These are phyloP conservation scores for Sclerotinia trifoliorum DNA, from an alignment of 2,329 filamentous ascomycete species.

Conservation along the genomic window DNA sequence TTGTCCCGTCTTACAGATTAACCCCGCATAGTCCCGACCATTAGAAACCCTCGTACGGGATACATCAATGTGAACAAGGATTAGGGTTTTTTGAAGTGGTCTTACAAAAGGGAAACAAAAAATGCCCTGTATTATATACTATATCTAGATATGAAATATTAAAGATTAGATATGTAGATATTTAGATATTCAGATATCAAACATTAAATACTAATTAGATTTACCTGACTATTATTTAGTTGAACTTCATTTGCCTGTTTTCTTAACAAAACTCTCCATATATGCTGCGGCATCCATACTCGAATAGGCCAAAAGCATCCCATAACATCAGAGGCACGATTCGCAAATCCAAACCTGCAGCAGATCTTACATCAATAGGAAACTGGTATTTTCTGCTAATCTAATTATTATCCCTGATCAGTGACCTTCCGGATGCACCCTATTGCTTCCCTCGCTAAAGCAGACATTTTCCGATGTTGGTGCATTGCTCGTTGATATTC, in stretches of 20 bases:
- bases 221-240: too few relatives aligned
- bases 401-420: neutral
- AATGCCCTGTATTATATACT: neutral
- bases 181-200: too few relatives aligned
- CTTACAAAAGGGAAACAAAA: neutral
- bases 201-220: neutral
- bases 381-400: neutral
- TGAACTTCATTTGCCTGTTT: neutral
- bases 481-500: neutral
- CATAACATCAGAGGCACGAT: neutral
- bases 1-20: slow-evolving; percentile 8
- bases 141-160: neutral
- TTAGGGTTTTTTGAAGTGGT: neutral
- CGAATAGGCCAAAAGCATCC: neutral
- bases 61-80: neutral
- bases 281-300: neutral
- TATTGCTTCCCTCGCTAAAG: slow-evolving; percentile 20
- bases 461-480: slow-evolving; percentile 16
- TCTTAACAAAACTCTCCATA: neutral
- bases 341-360: neutral
- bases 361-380: neutral
- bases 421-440: slow-evolving; percentile 17
- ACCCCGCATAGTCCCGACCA: slow-evolving; percentile 5
- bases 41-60: neutral
- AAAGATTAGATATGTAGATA: too few relatives aligned